These are phyloP conservation scores for Colletotrichum filicis DNA, from an alignment of 2,329 filamentous ascomycete species.

Conservation along the genomic window DNA sequence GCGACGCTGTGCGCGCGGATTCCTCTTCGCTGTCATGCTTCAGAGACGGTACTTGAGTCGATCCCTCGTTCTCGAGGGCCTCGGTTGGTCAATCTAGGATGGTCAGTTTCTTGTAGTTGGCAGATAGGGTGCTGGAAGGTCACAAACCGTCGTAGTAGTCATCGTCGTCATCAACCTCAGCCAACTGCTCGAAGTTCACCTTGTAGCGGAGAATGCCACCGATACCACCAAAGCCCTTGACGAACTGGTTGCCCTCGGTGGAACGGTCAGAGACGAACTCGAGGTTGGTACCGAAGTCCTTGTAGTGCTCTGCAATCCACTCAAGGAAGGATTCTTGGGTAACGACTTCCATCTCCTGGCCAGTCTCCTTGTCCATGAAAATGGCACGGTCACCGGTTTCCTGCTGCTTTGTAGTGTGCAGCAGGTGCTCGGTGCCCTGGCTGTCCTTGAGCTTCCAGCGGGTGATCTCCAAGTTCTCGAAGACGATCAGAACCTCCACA, in stretches of 20 bases:
- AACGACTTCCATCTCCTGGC: constrained; percentile 96
- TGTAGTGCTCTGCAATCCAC: constrained; percentile 99
- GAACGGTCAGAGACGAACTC: constrained; percentile 99
- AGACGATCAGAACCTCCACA: constrained; percentile 93
- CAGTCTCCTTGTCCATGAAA: constrained; percentile 96
- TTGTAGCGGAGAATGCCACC: constrained; percentile 98
- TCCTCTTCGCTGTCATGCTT: constrained; percentile 45
- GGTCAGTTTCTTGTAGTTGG: constrained; percentile 19
- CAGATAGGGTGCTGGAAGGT: neutral
- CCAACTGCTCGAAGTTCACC: constrained; percentile 99
- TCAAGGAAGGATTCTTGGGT: constrained; percentile 95
- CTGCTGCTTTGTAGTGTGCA: constrained; percentile 90
- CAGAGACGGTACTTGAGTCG: constrained; percentile 69
- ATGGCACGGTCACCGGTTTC: constrained; percentile 79
- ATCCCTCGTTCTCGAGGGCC: constrained; percentile 90
- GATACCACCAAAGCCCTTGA: constrained; percentile 99
- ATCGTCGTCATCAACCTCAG: constrained; percentile 89
- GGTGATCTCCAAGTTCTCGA: constrained; percentile 95
- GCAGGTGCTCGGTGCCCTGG: constrained; percentile 75
- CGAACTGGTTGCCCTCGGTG: constrained; percentile 99
- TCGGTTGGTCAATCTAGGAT: constrained; percentile 85
- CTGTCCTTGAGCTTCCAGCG: constrained; percentile 90
- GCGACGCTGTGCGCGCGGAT: constrained; percentile 38
- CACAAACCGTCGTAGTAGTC: constrained; percentile 82
- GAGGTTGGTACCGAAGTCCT: constrained; percentile 93